Conservation (phyloP, 495 filamentous ascomycete genomes). For the Lichenothelia convexa region DNA sequence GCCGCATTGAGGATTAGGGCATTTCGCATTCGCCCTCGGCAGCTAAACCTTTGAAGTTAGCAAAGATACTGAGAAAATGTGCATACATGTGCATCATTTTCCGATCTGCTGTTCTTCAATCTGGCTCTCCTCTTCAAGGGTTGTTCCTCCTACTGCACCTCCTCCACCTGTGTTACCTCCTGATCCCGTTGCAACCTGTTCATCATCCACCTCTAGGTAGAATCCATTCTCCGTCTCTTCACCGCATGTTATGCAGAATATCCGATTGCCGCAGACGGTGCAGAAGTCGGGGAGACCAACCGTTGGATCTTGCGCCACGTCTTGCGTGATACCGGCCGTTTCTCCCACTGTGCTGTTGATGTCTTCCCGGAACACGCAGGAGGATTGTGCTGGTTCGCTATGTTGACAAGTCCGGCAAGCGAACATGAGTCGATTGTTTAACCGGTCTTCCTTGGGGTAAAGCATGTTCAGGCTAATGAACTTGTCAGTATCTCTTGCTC, state of each 20-base stretch:
- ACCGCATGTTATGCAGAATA: slow-evolving; percentile 31
- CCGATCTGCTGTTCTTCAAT: not conserved
- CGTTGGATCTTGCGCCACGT: slow-evolving; percentile 92
- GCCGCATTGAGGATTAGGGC: slow-evolving; percentile 50
- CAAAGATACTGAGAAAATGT: too few species aligned
- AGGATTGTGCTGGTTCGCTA: slow-evolving; percentile 62
- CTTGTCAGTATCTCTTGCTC: slow-evolving; percentile 2
- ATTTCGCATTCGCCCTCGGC: slow-evolving; percentile 63
- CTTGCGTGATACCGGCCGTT: slow-evolving; percentile 91
- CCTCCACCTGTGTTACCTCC: not conserved
- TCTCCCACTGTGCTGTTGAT: slow-evolving; percentile 78
- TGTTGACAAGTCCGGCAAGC: slow-evolving; percentile 84
- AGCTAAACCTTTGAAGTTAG: too few species aligned
- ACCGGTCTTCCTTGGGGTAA: slow-evolving; percentile 80
- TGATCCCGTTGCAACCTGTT: slow-evolving; percentile 1
- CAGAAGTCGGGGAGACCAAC: slow-evolving; percentile 46
- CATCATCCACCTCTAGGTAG: slow-evolving; percentile 16
- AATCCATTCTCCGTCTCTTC: slow-evolving; percentile 16
- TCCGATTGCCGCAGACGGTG: slow-evolving; percentile 32
- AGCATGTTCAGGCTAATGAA: slow-evolving; percentile 71
- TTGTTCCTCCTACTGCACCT: not conserved
- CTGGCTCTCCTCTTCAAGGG: not conserved
- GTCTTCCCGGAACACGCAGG: slow-evolving; percentile 83
- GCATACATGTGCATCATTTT: not conserved
- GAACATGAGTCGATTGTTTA: slow-evolving; percentile 46